Evolutionary conservation across 176 grass and related monocot species (phyloP).

Genomic region (Oryza coarctata): DNA sequence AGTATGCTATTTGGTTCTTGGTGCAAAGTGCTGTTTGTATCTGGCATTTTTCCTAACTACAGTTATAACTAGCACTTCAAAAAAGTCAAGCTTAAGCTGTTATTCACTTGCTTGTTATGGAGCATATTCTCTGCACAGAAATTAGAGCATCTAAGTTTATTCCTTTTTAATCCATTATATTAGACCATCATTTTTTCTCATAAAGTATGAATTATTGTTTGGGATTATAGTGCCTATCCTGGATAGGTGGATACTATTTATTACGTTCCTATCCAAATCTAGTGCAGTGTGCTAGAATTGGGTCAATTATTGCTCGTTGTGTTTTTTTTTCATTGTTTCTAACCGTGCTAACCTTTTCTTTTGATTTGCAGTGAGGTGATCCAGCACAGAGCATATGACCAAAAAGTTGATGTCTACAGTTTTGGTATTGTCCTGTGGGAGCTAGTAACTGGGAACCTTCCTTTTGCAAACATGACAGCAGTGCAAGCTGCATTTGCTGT

Average conservation of each 20-base stretch:
- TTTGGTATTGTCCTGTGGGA: conserved; percentile 66
- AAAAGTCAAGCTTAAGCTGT: not conserved
- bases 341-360: conserved; percentile 27
- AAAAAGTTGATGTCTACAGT: conserved; percentile 69
- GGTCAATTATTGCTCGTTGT: not conserved
- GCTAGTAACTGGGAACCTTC: conserved; percentile 47
- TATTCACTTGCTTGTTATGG: not conserved
- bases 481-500: conserved; percentile 67
- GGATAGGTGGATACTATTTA: not conserved
- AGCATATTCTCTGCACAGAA: not conserved
- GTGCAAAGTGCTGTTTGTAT: not conserved
- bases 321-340: not conserved
- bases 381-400: conserved; percentile 64
- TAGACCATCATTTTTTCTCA: not conserved
- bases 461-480: conserved; percentile 57
- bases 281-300: conserved; percentile 15
- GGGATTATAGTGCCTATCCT: not conserved
- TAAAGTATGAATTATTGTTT: not conserved
- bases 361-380: conserved; percentile 53
- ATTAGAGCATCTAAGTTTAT: not conserved
- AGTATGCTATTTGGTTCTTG: not conserved
- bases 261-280: not conserved
- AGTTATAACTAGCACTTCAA: not conserved
- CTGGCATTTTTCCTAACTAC: not conserved
- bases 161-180: not conserved